Evolutionary conservation across 2,329 filamentous ascomycete genomes (phyloP).

Genomic region (Dryadomyces quercus-mongolicae): DNA sequence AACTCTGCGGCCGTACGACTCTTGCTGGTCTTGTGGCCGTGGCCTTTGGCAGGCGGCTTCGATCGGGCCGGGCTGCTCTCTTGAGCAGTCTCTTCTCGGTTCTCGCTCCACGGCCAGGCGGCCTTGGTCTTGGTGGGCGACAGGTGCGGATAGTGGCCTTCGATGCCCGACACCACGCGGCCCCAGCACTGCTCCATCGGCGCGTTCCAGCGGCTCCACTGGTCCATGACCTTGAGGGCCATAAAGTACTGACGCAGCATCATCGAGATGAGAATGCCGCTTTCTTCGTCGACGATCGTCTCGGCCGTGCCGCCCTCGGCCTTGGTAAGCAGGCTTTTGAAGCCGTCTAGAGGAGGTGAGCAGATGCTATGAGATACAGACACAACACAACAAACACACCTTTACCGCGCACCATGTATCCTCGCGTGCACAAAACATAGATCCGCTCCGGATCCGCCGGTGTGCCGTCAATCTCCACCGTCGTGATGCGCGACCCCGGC

Average conservation of each 20-base stretch:
- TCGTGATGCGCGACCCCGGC: conserved; percentile 49
- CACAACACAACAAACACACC: conserved; percentile 18
- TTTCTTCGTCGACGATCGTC: conserved; percentile 75
- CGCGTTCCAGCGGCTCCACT: conserved; percentile 62
- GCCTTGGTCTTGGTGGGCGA: conserved; percentile 16
- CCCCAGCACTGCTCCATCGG: conserved; percentile 54
- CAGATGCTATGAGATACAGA: no score
- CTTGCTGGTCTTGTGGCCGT: conserved; percentile 5
- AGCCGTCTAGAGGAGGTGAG: conserved; percentile 50
- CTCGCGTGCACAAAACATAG: conserved; percentile 68
- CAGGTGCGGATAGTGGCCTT: conserved; percentile 36
- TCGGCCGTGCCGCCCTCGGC: conserved; percentile 65
- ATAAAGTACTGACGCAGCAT: conserved; percentile 88
- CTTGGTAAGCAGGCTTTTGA: conserved; percentile 60
- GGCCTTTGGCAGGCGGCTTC: background rate
- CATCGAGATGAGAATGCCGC: conserved; percentile 73
- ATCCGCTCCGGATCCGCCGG: conserved; percentile 49
- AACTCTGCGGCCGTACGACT: conserved; percentile 24
- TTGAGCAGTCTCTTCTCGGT: background rate
- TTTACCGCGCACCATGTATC: conserved; percentile 82
- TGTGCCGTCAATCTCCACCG: conserved; percentile 46
- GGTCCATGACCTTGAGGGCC: conserved; percentile 66
- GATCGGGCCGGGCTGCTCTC: no score
- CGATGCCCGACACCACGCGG: conserved; percentile 48
- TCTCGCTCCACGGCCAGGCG: background rate